Base-by-base conservation (phyloP, 2,329 filamentous ascomycete genomes). In the Phialemonium atrogriseum region DNA sequence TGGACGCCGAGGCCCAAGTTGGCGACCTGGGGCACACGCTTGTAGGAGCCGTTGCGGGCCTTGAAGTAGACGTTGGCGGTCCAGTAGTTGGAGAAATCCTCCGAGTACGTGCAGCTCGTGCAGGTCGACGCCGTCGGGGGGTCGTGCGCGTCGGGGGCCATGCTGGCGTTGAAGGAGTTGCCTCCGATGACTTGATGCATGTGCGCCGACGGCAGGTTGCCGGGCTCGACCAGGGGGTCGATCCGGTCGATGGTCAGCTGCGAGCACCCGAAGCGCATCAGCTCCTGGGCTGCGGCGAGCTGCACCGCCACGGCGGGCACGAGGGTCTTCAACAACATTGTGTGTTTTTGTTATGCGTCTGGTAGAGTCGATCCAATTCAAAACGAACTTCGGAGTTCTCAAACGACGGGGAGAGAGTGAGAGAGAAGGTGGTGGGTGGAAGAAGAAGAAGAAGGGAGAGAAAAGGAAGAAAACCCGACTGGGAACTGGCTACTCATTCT, bases 121-220 rank as follows among this genome's bases (percentile, higher is more conserved):
- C 46, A 49, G 16, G 40, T 42, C 16, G 39, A 39, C 24, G 33
- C 8, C 11, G 36, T 35, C 20, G 18, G 15, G 6, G 30, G 38
- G 21, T 39, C 36, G 19, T 35, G 24, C 4, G 31, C 27, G 15
- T 28, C 37, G 9, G 41, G 41, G 18, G 43, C 38, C 56, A 60
- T 59, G n/a, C 50, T 48, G 1, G 47, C 46, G 35, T 59, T 59
- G 51, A 60, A 60, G 4, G 56, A 53, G 41, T 60, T 56, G 10
- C 56, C 57, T 24, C 56, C 55, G 10, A 58, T 51, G 20, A 59
- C 48, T 40, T 59, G 56, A 34, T 60, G 57, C 24, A 57, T 46
- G 43, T 60, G 57, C 5, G 52, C 43, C 10, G 53, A 55, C 9
- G 53, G 54, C 15, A 47, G 45, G 26, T 39, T 32, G 17, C 56